Conservation (phyloP, 768 basidiomycete species). For the Dioszegia crocea region DNA sequence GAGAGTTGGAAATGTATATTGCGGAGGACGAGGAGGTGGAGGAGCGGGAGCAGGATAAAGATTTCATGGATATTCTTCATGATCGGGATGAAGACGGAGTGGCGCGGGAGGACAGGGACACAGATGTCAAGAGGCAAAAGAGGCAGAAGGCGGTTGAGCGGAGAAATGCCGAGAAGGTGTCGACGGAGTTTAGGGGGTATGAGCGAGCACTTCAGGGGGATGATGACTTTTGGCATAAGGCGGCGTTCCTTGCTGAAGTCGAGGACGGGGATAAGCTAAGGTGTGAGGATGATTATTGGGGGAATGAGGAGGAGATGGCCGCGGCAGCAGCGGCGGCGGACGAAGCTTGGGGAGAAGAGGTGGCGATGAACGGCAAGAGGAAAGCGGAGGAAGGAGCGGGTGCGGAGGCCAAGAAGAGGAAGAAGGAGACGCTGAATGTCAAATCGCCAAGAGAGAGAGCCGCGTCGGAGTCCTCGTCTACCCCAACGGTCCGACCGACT, state of each 20-base stretch:
- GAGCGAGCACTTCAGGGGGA: background rate
- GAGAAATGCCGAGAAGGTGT: background rate
- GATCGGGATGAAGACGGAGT: background rate
- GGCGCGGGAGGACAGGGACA: background rate
- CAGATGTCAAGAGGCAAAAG: background rate
- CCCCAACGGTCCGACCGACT: no score
- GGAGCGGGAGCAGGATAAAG: background rate
- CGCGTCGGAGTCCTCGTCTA: no score
- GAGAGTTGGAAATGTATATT: background rate
- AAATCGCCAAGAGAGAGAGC: no score
- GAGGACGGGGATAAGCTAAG: background rate
- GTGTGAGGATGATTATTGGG: background rate
- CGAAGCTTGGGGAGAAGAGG: background rate
- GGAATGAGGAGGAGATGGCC: background rate
- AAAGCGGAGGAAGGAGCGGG: background rate
- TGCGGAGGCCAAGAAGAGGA: background rate
- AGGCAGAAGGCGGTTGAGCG: background rate
- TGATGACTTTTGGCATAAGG: background rate
- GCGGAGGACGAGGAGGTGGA: conserved; percentile 1
- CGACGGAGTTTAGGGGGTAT: background rate
- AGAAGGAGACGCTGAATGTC: background rate
- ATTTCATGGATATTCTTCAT: background rate
- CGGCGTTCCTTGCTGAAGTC: background rate
- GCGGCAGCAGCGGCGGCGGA: background rate
- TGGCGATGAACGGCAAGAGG: background rate